phyloP scores from a whole-genome alignment of 768 basidiomycete species.

The Leccinum boreale region DNA sequence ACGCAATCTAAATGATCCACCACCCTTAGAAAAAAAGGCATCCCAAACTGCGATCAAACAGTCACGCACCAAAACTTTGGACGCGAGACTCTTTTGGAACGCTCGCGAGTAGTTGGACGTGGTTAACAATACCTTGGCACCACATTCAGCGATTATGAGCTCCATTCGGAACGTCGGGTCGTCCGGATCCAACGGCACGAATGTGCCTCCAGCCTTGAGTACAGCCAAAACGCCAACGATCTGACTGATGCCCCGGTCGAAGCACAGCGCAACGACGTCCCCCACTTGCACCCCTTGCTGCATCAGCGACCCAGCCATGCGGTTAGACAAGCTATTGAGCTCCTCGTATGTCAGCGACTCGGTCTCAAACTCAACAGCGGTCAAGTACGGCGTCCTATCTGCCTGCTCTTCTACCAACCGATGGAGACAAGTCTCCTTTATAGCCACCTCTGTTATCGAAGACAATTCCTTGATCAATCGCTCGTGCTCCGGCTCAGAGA shows the following conservation, averaged over 20 bases:
- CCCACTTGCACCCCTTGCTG: conserved; percentile 25
- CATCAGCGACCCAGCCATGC: conserved; percentile 27
- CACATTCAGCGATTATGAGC: conserved; percentile 25
- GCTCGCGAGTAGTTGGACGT: conserved; percentile 23
- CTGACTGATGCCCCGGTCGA: conserved; percentile 29
- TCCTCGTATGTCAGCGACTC: conserved; percentile 31
- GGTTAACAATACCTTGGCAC: conserved; percentile 27
- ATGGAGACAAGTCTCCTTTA: conserved; percentile 18
- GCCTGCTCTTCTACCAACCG: conserved; percentile 17
- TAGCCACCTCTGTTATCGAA: conserved; percentile 10
- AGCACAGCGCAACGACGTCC: conserved; percentile 28
- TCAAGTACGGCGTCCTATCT: conserved; percentile 17
- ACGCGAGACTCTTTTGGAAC: conserved; percentile 21
- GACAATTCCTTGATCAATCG: conserved; percentile 26
- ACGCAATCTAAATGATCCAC: conserved; percentile 15
- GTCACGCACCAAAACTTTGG: conserved; percentile 21
- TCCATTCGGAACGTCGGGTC: conserved; percentile 30
- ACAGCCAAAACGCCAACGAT: conserved; percentile 30
- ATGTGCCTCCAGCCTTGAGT: conserved; percentile 30
- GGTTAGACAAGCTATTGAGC: conserved; percentile 32
- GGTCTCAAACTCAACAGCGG: conserved; percentile 27
- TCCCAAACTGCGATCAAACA: not conserved
- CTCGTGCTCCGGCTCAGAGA: conserved; percentile 13
- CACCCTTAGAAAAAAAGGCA: not conserved
- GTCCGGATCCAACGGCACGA: conserved; percentile 26